These are phyloP conservation scores for Aspergillus funiculosus DNA, from an alignment of 495 filamentous ascomycete genomes.

Conservation along the genomic window DNA sequence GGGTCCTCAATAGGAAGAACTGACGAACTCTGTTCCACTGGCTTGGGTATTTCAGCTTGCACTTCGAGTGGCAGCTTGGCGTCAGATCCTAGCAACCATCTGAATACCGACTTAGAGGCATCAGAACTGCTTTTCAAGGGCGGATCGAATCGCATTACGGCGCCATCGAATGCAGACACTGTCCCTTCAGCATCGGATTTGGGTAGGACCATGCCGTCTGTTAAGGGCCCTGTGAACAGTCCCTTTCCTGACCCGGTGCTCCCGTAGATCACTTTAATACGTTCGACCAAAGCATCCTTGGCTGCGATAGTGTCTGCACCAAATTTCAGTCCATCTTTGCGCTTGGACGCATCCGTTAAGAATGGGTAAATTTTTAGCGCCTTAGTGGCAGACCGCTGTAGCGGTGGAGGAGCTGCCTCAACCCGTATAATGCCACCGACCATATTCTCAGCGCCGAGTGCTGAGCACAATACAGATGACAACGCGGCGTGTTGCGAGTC, in stretches of 20 bases:
- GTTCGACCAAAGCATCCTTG: constrained; percentile 57
- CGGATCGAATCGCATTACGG: constrained; percentile 72
- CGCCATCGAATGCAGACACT: constrained; percentile 52
- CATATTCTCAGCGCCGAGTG: constrained; percentile 61
- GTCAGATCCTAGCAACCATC: constrained; percentile 75
- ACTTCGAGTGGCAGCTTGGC: constrained; percentile 64
- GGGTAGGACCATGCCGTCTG: constrained; percentile 75
- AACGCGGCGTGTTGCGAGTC: constrained; percentile 71
- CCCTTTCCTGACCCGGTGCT: constrained; percentile 40
- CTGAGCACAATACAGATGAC: constrained; percentile 66
- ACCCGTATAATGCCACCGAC: constrained; percentile 86
- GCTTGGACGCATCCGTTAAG: constrained; percentile 44
- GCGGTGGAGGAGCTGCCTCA: constrained; percentile 61
- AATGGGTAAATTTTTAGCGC: constrained; percentile 76
- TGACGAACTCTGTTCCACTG: constrained; percentile 44
- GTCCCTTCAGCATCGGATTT: constrained; percentile 33
- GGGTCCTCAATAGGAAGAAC: constrained; percentile 46
- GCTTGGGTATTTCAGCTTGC: constrained; percentile 60
- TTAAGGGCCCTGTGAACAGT: constrained; percentile 79
- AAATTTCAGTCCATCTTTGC: constrained; percentile 68
- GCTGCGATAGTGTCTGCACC: constrained; percentile 79
- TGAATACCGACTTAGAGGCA: constrained; percentile 45
- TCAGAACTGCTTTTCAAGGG: constrained; percentile 39
- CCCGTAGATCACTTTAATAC: constrained; percentile 44
- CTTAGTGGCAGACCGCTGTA: constrained; percentile 48